A percentile compares a stretch with the other conserved stretches of the same genome.
Conservation (phyloP, 208 protist genomes). For the Trypanosoma congolense region DNA sequence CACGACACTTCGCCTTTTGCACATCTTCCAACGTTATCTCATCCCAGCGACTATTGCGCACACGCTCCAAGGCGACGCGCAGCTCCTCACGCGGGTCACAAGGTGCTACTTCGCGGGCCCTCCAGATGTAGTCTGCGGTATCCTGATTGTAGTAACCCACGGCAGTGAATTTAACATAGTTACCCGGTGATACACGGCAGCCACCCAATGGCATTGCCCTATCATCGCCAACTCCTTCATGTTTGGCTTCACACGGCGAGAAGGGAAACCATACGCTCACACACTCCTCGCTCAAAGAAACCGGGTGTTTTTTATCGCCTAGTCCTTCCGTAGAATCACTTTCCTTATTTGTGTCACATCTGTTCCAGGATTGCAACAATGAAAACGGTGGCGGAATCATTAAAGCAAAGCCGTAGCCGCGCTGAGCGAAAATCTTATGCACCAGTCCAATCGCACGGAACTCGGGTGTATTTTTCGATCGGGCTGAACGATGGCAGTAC, state of each 20-base stretch:
- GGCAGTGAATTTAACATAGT: conserved; percentile 16
- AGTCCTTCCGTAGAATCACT: too few relatives aligned
- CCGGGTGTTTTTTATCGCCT: too few relatives aligned
- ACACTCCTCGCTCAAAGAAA: background rate
- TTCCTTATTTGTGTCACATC: too few relatives aligned
- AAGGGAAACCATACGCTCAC: conserved; percentile 22
- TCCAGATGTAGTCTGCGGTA: conserved; percentile 9
- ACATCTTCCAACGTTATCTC: conserved; percentile 14
- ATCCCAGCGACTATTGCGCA: conserved; percentile 16
- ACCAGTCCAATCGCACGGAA: conserved; percentile 18
- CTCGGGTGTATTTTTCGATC: background rate
- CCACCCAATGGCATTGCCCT: background rate
- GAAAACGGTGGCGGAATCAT: conserved; percentile 8
- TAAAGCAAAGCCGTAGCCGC: conserved; percentile 20
- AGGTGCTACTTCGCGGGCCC: conserved; percentile 4
- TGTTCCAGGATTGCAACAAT: background rate
- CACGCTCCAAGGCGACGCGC: background rate
- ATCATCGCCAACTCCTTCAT: background rate
- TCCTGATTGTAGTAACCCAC: conserved; percentile 8
- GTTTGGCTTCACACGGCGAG: background rate
- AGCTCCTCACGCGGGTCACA: conserved; percentile 16
- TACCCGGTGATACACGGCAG: background rate
- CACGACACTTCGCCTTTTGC: conserved; percentile 3
- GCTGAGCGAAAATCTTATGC: conserved; percentile 12
- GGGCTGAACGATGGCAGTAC: background rate